Base-by-base conservation (phyloP, 2,329 filamentous ascomycete genomes). In the Neoarthrinium moseri region DNA sequence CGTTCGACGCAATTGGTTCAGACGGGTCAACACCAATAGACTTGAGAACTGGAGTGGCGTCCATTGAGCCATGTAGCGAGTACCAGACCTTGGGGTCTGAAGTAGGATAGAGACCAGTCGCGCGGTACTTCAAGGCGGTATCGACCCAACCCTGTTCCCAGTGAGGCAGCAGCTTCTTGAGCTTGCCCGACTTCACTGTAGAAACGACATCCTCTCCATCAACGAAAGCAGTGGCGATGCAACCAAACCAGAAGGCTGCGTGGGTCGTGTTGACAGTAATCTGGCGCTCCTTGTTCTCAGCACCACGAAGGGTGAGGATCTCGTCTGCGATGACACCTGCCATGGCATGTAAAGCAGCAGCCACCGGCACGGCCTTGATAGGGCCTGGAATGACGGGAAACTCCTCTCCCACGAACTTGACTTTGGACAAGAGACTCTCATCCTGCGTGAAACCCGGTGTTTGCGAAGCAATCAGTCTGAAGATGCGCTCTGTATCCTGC, bases 41-140 rank as follows among this genome's bases (percentile, higher is more conserved):
- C 21, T 61, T 53, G 2, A 78, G 63, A 0, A 71, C 70, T 2
- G 67, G 63, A 2, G 58, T 55, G 0, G 73, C 68, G 27, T 74
- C 57, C 35, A 79, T 61, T 1, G 70, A 76, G 5, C 75, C 75
- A 43, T 79, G 73, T 1, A 80, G 61, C 10, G 72, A 73, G 54
- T 75, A 80, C 70, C 71, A 77, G 1, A 69, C 65, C 1, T 64
- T 61, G 0, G 64, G 57, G 26, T 72, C 59, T n/a, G 64, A 68
- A 1, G 75, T 79, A 6, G 68, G 70, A 50, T 78, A 78, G 36
- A 75, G 65, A 2, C 65, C 70, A 6, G 70, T 73, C 4, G 65
- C 56, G 15, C 73, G 66, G 34, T 67, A 68, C 24, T 64, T 63
- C 38, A 74, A 55, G 0, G 66, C 55, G 12, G 62, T 60, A 40